phyloP scores from a whole-genome alignment of 345 rosid genomes.

The Melaleuca alternifolia region DNA sequence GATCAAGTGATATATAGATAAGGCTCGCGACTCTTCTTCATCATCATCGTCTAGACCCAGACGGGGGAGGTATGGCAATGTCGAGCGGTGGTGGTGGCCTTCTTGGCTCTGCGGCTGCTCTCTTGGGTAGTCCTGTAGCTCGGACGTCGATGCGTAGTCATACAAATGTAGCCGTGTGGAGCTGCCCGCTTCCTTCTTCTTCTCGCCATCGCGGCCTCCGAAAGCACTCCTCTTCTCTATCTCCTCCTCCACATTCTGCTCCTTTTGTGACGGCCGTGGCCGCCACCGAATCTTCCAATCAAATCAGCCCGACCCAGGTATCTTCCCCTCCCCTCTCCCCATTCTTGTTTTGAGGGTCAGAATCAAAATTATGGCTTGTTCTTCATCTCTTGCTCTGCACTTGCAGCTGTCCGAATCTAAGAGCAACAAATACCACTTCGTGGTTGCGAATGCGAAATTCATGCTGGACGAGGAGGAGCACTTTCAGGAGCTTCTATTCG shows the following conservation, averaged over 20 bases:
- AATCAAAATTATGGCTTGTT: background rate
- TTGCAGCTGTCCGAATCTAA: background rate
- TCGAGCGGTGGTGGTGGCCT: background rate
- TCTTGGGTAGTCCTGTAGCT: background rate
- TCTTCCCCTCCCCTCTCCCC: background rate
- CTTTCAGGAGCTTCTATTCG: conserved; percentile 73
- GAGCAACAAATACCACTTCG: conserved; percentile 48
- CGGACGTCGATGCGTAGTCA: background rate
- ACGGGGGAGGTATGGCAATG: background rate
- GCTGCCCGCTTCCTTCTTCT: background rate
- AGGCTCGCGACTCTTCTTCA: background rate
- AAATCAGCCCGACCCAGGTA: background rate
- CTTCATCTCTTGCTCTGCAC: background rate
- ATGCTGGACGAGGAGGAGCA: conserved; percentile 99
- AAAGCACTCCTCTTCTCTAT: background rate
- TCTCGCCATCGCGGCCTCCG: background rate
- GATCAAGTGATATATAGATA: background rate
- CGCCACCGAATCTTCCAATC: conserved; percentile 30
- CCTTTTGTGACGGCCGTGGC: conserved; percentile 35
- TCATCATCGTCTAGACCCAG: background rate
- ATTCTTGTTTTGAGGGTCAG: background rate
- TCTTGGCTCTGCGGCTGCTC: background rate
- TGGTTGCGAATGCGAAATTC: conserved; percentile 89
- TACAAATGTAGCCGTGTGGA: background rate
- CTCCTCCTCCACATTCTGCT: background rate